These are phyloP conservation scores for Elongisporangium undulatum DNA, from an alignment of 352 stramenopile species.

Conservation along the genomic window DNA sequence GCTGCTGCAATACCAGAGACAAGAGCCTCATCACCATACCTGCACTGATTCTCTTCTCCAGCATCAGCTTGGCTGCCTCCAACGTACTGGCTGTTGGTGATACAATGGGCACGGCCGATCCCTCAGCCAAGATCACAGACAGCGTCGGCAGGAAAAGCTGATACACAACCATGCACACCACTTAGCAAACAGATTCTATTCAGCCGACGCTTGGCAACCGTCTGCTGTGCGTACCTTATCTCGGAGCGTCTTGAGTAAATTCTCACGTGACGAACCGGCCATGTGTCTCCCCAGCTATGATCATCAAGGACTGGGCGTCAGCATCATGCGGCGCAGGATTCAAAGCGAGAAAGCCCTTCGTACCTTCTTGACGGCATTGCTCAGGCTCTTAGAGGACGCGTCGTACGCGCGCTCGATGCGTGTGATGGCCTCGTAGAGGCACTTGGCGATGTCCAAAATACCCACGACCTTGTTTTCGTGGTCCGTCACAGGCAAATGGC, in stretches of 20 bases:
- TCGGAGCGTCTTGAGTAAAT: constrained; percentile 79
- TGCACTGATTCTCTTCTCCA: constrained; percentile 74
- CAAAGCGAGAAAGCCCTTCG: neutral
- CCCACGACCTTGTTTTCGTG: constrained; percentile 92
- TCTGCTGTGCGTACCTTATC: constrained; percentile 55
- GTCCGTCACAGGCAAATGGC: constrained; percentile 93
- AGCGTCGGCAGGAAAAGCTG: constrained; percentile 85
- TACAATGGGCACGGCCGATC: constrained; percentile 54
- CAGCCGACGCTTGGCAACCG: neutral
- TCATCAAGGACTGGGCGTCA: constrained; percentile 4
- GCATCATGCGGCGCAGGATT: neutral
- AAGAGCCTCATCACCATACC: constrained; percentile 1
- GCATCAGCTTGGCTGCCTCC: constrained; percentile 75
- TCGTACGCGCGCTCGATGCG: constrained; percentile 93
- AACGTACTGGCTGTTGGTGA: constrained; percentile 43
- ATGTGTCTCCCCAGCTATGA: constrained; percentile 56
- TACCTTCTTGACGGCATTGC: constrained; percentile 80
- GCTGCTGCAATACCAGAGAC: neutral
- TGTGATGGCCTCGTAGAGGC: constrained; percentile 96
- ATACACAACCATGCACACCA: neutral
- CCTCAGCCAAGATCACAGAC: constrained; percentile 67
- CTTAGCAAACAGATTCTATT: neutral
- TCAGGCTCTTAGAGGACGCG: constrained; percentile 60
- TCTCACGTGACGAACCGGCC: constrained; percentile 36
- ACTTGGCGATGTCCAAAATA: constrained; percentile 98